Percentiles rank a stretch among this genome's conserved stretches.
Evolutionary conservation across 2,329 filamentous ascomycete genomes (phyloP).

Genomic region (Xylaria sp.): DNA sequence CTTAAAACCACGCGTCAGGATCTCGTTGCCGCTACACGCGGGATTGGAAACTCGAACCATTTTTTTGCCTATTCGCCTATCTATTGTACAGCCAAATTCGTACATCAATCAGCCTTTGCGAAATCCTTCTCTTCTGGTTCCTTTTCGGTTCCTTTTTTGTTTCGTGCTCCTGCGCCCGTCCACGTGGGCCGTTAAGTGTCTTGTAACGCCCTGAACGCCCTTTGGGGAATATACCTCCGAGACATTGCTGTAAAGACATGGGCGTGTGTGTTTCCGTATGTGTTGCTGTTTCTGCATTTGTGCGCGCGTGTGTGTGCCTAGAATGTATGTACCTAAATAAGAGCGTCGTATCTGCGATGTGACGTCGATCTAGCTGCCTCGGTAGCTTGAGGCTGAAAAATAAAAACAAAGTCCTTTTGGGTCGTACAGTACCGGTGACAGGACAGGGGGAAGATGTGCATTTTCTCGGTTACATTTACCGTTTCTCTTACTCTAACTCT

Average conservation of each 20-base stretch:
- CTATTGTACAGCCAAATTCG: not conserved
- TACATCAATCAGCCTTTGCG: too few relatives aligned
- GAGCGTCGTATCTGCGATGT: conserved; percentile 15
- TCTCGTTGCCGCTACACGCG: conserved; percentile 4
- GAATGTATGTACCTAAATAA: not conserved
- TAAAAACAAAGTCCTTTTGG: not conserved
- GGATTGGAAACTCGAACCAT: conserved; percentile 6
- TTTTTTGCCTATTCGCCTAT: too few relatives aligned
- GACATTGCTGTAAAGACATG: not conserved
- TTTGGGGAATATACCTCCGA: conserved; percentile 1
- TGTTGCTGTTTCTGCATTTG: too few relatives aligned
- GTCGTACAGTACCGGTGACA: not conserved
- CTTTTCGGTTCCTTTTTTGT: too few relatives aligned
- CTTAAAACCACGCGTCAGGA: too few relatives aligned
- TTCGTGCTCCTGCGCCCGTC: not conserved
- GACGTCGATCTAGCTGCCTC: not conserved
- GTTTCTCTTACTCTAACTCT: too few relatives aligned
- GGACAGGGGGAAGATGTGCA: not conserved
- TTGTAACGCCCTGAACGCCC: not conserved
- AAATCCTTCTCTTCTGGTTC: not conserved
- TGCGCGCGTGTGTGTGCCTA: too few relatives aligned
- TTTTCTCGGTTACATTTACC: not conserved
- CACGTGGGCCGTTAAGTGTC: not conserved
- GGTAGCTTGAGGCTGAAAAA: not conserved
- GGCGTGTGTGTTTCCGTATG: not conserved